Evolutionary conservation across 176 grass and related monocot genomes (phyloP), one percentile per base, ranked within the genome.

Genomic region (Oryza meridionalis): DNA sequence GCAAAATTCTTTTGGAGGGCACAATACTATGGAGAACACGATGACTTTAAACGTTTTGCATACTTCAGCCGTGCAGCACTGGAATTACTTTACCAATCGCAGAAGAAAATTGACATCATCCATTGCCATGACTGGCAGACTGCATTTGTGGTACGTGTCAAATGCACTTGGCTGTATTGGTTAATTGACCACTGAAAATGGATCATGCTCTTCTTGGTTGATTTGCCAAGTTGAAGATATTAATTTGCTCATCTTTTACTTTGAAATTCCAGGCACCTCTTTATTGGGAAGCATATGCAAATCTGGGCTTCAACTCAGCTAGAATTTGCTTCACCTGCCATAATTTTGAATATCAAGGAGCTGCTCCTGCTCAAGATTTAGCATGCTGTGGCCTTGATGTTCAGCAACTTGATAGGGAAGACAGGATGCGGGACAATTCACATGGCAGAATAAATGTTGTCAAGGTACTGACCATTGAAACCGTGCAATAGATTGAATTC

Each of bases 71-170:
- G 95, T 83, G 95, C 70, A 9, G 95, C 95, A 67, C 88, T 98
- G 78, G 95, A 98, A 76, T 87, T 98, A 67, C 86, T 98, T 71
- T 73, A 93, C 63, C 81, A 91, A 81, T 73, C 89, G 62, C 89
- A 88, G 69, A 98, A 98, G 84, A 98, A 88, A 86, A 75, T 94
- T 82, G 93, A 98, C 73, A 95, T 98, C 81, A 98, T 98, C 84
- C 96, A 98, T 51, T 98, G 96, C 78, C 96, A 98, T 91, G 96
- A 98, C 70, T 98, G 96, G 96, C 96, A 93, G 84, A 98, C 96
- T 82, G 96, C 88, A 80, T 98, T 98, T 85, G 82, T 98, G 79
- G 96, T 98, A 95, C 74, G 92, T 33, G 33, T 46, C 68, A 33
- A 87, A 17, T 15, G 44, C 26, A 74, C 42, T 25, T 80, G 1